Base-by-base conservation (phyloP, 805 yeast genomes). In the Ogataea allantospora region DNA sequence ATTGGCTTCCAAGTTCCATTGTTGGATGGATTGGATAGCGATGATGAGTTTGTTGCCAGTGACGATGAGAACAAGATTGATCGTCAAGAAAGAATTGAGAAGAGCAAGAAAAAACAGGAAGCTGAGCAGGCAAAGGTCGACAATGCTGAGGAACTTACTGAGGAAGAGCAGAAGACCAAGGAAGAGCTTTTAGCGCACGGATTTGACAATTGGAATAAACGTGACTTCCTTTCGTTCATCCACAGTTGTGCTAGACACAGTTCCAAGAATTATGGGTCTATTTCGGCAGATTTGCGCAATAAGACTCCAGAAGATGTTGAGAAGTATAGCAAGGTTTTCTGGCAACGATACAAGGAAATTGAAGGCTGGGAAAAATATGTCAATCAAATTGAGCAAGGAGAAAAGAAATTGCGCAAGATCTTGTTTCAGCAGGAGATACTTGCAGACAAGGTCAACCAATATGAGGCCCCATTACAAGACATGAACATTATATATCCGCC, bases 311-410 rank as follows among this genome's bases (percentile, higher is more conserved):
- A 75, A 14, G 91, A 83, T 30, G 80, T 85, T 3, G 69, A 68
- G 41, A 54, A 60, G 18, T 85, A 84, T 54, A 68, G 78, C 29
- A 63, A 67, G 30, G 75, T 65, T 2, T 85, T 85, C 49, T 85
- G 93, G 93, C 53, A 63, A 24, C 66, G 77, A 22, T 77, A 72
- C 51, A 57, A 58, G 15, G 76, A 74, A 43, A 73, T 85, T 19
- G 86, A 80, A 20, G 89, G 91, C 0, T 70, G 74, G 59, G 88
- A 81, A 40, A 82, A 81, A 55, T 82, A 83, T 53, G 53, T 83
- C 22, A 57, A 74, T n/a, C 87, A 80, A 44, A 83, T 85, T 44
- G 88, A 83, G 51, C 63, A 75, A 29, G 86, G 88, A 46, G 89
- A 83, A 51, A 78, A 77, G 64, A 83, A 83, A 50, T 60, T 72